Base-by-base conservation (phyloP, 2,329 filamentous ascomycete genomes). In the Lasiodiplodia sp. region DNA sequence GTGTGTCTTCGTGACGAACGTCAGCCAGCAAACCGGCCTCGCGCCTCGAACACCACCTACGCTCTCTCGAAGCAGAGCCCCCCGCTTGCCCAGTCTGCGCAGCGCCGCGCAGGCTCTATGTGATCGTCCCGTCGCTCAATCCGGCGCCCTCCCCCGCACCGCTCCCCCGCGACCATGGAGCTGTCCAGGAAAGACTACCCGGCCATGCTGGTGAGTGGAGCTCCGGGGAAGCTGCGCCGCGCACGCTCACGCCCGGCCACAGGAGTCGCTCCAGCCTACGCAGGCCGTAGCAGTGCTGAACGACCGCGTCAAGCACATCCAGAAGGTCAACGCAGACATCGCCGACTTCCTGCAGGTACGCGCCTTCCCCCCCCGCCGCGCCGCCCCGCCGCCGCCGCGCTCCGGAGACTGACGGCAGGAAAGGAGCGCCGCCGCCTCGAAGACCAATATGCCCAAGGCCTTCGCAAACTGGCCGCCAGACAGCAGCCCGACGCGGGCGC, bases 291-390 rank as follows among this genome's bases (percentile, higher is more conserved):
- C 88, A 67, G 87, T 93, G 69, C 87, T 98, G 75, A 92, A 91
- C 80, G 94, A 97, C 74, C 92, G 96, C 76, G 88, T 98, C 74
- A 92, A 92, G 81, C 88, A 93, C 81, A 95, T 98, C 78, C 88
- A 87, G 75, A 93, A 91, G 80, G 84, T 97, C 82, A 97, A 99
- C 81, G 82, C 85, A 74, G 93, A 97, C 78, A 93, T 99, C 76
- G 95, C 95, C 79, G 95, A 98, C 83, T 99, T 95, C 93, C 87
- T 99, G 71, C 92, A 95, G 90, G 94, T 97, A 89, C n/a, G 77
- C 81, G 82, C 31, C 40, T 8, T 34, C 31, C 31, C 31, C 31
- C 31, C 31, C 31, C 57, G 37, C 58, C 16, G 34, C 38, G 44
- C 58, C 66, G 37, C 64, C 60, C 67, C 66, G 60, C 49, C 25